Percentiles rank a stretch among this genome's conserved stretches.
Conservation (phyloP, 2,329 filamentous ascomycete genomes). For the Botrytis elliptica region DNA sequence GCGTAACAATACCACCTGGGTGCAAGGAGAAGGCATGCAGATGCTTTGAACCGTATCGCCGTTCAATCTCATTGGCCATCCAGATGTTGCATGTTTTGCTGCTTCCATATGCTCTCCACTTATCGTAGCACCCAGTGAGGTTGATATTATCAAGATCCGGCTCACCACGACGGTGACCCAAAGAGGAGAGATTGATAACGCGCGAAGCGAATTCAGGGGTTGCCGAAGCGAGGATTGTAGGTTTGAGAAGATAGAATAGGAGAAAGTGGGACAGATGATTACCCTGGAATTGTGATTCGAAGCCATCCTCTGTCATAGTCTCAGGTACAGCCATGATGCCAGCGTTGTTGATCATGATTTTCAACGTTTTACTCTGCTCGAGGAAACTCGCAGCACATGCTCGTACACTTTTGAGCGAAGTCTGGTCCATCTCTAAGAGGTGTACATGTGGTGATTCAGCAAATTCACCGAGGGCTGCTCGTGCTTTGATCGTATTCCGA, state of each 20-base stretch:
- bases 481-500: neutral
- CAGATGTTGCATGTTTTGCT: neutral
- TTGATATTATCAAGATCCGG: neutral
- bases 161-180: neutral
- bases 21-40: neutral
- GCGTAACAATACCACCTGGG: neutral
- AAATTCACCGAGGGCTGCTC: neutral
- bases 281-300: neutral
- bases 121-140: neutral
- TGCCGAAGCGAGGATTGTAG: neutral
- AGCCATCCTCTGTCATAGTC: neutral
- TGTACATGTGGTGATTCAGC: neutral
- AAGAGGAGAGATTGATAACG: neutral
- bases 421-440: neutral
- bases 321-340: neutral
- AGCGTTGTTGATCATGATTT: neutral
- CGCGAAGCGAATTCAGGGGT: neutral
- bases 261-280: neutral
- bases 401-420: neutral
- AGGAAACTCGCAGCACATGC: neutral
- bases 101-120: neutral
- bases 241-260: neutral
- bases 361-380: neutral
- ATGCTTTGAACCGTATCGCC: neutral
- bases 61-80: neutral